These are phyloP conservation scores for Lactifluus subvellereus DNA, from an alignment of 768 basidiomycete genomes.

Conservation along the genomic window DNA sequence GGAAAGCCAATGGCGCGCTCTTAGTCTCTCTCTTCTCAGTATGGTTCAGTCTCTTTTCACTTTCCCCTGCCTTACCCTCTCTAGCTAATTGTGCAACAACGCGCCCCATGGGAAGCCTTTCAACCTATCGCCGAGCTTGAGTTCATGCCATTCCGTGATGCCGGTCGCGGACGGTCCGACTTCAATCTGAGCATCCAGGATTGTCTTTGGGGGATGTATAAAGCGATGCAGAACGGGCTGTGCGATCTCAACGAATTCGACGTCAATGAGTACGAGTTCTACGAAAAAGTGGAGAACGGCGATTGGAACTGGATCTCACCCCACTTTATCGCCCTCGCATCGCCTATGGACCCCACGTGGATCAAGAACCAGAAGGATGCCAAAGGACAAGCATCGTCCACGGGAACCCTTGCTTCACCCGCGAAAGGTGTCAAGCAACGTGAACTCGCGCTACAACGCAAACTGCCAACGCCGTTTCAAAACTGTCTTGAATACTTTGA, in stretches of 20 bases:
- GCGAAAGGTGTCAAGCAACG: conserved; percentile 33
- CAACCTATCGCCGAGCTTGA: conserved; percentile 88
- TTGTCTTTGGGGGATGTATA: conserved; percentile 83
- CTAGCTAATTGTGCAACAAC: conserved; percentile 88
- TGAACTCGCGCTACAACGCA: conserved; percentile 59
- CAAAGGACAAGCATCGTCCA: conserved; percentile 54
- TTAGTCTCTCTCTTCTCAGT: conserved; percentile 91
- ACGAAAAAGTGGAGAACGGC: conserved; percentile 93
- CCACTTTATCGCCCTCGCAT: conserved; percentile 90
- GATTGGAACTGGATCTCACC: conserved; percentile 97
- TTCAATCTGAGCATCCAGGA: conserved; percentile 93
- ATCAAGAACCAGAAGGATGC: conserved; percentile 68
- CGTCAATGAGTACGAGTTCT: conserved; percentile 87
- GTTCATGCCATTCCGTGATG: conserved; percentile 95
- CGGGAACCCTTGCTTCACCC: conserved; percentile 26
- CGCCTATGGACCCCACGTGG: conserved; percentile 77
- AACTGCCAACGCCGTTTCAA: conserved; percentile 71
- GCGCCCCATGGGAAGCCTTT: conserved; percentile 91
- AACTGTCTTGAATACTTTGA: conserved; percentile 95
- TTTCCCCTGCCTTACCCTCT: neutral
- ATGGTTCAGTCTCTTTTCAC: conserved; percentile 31
- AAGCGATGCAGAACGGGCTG: conserved; percentile 84
- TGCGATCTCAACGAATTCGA: conserved; percentile 95
- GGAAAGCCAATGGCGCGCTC: conserved; percentile 92
- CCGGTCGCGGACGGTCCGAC: conserved; percentile 86